Base-by-base conservation (phyloP, 78 protist genomes). In the Dictyostelium intermedium region DNA sequence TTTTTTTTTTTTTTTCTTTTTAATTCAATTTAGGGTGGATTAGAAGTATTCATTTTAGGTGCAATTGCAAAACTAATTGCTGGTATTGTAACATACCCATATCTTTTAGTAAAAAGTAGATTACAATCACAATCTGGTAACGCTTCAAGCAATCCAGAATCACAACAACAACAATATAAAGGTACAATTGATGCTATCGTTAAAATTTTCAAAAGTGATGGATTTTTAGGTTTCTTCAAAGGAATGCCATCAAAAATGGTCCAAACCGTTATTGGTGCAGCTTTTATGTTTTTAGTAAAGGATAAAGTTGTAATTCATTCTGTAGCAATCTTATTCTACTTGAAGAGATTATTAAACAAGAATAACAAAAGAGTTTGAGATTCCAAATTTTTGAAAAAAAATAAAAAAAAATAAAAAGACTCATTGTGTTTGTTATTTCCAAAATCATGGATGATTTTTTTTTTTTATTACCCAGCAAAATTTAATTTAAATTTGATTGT, bases 81-180 rank as follows among this genome's bases (percentile, higher is more conserved):
- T 5, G 93, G 92, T 83, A 79, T 95, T 35, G 87, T 80, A 9
- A 87, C 97, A n/a, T 95, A 95, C 73, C 97, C 97, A 81, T 87
- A 87, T 35, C 79, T 95, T 27, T 77, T 95, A 35, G 94, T 91
- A 18, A 95, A 95, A 85, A 89, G 87, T 69, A 78, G 87, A 69
- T 74, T 89, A 27, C 94, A 89, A 80, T 30, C 94, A 0, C 84
- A 80, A 63, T 35, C 79, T 13, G 60, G 61, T 45, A 10, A 18
- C 10, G 70, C 34, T 66, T 70, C 73, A 66, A 20, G 27, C 23
- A 50, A 50, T 20, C 27, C 66, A 20, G 66, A 56, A 56, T 56
- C 66, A 20, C 39, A 79, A 73, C 81, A 72, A 9, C 27, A 63
- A 32, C 84, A 80, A 86, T 86, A 86, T 60, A 76, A 41, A 10